Base-by-base conservation (phyloP, 2,329 filamentous ascomycete species). In the Epichloe bromicola region DNA sequence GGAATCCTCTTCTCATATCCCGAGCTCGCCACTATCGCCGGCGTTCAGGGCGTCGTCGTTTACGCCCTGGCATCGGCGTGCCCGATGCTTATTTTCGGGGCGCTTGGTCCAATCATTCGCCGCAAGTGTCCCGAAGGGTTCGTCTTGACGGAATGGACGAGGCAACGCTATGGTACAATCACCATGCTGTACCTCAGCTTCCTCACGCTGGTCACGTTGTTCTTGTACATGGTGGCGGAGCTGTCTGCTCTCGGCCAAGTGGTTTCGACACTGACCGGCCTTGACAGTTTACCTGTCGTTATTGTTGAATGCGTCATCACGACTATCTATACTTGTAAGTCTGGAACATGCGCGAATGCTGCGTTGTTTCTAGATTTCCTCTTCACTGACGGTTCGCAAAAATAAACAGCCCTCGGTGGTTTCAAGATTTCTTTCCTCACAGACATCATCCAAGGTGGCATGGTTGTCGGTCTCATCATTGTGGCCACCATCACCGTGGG, bases 151-250 rank as follows among this genome's bases (percentile, higher is more conserved):
- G 86, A 91, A 64, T 93, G 87, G 87, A 85, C 85, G 19, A 76
- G 85, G 52, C 83, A 89, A 68, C 78, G 87, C 54, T 93, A 88
- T 67, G 88, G 87, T 17, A 63, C 75, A 3, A 63, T 82, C 36
- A 74, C 84, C 6, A 83, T 83, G 49, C 68, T 90, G 38, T 91
- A 86, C 63, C 73, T 93, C 55, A 88, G 85, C 64, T 76, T 85
- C 59, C 74, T 90, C 70, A 89, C 86, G 43, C 73, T 91, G 47
- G 81, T 89, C 47, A 91, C 87, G 1, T 75, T 93, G 59, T 93
- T 91, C 65, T 66, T 93, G 48, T 93, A 91, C 73, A 91, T 93
- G 86, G 82, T 91, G 26, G 80, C 86, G 19, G 87, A 93, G 70
- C 74, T 93, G 42, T 90, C 86, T 8, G 85, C 86, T 12, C 73